Conservation (phyloP, 371 early-diverging fungal genomes). For the Zychaea mexicana region DNA sequence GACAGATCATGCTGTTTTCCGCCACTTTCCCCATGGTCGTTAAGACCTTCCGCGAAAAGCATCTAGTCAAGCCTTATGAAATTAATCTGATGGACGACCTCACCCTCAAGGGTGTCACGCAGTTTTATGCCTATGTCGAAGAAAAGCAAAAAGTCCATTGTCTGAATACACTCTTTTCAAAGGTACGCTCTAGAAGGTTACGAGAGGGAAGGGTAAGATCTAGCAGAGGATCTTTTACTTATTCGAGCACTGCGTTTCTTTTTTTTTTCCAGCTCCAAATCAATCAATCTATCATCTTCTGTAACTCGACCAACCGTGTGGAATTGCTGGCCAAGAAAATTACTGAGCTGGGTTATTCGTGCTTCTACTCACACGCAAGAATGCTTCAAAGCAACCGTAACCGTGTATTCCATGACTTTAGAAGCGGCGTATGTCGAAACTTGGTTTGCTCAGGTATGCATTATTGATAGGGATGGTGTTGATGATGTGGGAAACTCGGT, state of each 20-base stretch:
- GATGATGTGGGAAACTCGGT: too few species aligned
- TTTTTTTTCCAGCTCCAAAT: slow-evolving; percentile 79
- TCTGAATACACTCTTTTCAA: slow-evolving; percentile 96
- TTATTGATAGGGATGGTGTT: neutral
- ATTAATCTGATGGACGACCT: slow-evolving; percentile 99
- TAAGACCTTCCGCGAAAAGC: slow-evolving; percentile 94
- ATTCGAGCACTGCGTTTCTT: too few species aligned
- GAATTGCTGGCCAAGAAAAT: slow-evolving; percentile 98
- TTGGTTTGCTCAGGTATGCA: slow-evolving; percentile 86
- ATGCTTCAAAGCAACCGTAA: slow-evolving; percentile 98
- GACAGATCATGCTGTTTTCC: slow-evolving; percentile 96
- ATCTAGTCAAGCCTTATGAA: slow-evolving; percentile 93
- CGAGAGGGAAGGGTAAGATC: too few species aligned
- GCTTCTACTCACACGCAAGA: slow-evolving; percentile 97
- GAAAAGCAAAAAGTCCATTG: slow-evolving; percentile 98
- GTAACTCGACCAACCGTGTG: slow-evolving; percentile 97
- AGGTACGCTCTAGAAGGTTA: slow-evolving; percentile 58
- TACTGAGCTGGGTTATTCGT: slow-evolving; percentile 97
- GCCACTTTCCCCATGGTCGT: slow-evolving; percentile 99
- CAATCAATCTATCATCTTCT: slow-evolving; percentile 99
- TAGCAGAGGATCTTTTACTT: too few species aligned
- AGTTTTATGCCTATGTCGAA: slow-evolving; percentile 99
- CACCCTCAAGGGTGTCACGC: slow-evolving; percentile 96
- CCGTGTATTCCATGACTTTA: slow-evolving; percentile 98
- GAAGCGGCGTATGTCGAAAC: slow-evolving; percentile 95